Conservation (phyloP, 768 basidiomycete species). For the Podaxis mareebaensis region DNA sequence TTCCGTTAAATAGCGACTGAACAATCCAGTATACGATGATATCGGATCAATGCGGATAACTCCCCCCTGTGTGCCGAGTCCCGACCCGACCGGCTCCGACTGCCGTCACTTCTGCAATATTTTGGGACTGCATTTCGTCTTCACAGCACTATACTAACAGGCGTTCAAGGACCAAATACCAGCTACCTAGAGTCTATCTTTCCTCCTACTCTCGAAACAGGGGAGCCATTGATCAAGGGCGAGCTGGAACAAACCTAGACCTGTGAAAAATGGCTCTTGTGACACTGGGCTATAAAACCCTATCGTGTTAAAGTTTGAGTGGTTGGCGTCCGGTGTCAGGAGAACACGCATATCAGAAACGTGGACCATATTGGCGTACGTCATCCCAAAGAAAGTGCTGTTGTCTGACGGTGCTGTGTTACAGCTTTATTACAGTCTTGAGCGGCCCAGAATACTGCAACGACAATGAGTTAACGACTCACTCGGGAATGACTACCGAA, state of each 20-base stretch:
- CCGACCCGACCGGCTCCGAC: too few species aligned
- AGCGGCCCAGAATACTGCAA: background rate
- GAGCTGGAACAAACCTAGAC: conserved; percentile 45
- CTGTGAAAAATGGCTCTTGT: conserved; percentile 46
- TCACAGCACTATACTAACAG: too few species aligned
- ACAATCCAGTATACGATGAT: too few species aligned
- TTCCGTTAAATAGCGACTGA: too few species aligned
- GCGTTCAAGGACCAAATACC: background rate
- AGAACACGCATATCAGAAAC: conserved; percentile 50
- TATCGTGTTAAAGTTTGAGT: conserved; percentile 47
- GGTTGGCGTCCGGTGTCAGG: conserved; percentile 46
- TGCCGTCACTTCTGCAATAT: too few species aligned
- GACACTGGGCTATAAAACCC: conserved; percentile 51
- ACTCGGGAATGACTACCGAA: conserved; percentile 39
- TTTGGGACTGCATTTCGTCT: too few species aligned
- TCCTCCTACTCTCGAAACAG: conserved; percentile 29
- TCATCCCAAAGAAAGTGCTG: conserved; percentile 45
- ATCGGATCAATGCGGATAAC: too few species aligned
- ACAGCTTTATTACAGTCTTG: conserved; percentile 29
- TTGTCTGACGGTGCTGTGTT: conserved; percentile 31
- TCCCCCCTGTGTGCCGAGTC: too few species aligned
- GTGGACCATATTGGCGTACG: conserved; percentile 49
- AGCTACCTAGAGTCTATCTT: background rate
- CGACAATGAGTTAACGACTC: conserved; percentile 15
- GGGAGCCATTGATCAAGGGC: conserved; percentile 51